These are phyloP conservation scores for Ottelia alismoides DNA, from an alignment of 106 monocot species.

Conservation along the genomic window DNA sequence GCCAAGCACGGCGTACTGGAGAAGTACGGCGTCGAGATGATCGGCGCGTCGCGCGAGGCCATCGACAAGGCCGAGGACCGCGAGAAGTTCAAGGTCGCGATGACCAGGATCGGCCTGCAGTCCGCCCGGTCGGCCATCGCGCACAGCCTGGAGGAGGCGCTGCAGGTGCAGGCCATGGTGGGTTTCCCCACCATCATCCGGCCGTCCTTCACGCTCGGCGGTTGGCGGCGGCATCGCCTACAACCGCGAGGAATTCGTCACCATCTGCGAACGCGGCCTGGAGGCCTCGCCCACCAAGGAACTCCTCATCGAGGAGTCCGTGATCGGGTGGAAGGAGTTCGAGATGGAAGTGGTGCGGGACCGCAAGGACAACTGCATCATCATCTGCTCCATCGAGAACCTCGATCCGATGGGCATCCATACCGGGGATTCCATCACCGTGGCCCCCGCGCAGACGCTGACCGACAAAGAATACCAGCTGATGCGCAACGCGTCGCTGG, in stretches of 20 bases:
- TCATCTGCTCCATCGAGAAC: constrained; percentile 80
- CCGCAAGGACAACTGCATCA: constrained; percentile 63
- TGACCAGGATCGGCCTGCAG: constrained; percentile 64
- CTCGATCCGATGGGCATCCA: constrained; percentile 85
- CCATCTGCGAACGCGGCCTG: too few relatives aligned
- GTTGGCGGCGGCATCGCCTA: constrained; percentile 22
- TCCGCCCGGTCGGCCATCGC: too few relatives aligned
- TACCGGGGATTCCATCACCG: too few relatives aligned
- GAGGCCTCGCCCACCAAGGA: too few relatives aligned
- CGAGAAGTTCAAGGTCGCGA: constrained; percentile 41
- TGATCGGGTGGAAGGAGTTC: not conserved
- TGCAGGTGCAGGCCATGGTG: constrained; percentile 31
- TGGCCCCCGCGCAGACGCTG: too few relatives aligned
- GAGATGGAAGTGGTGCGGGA: constrained; percentile 19
- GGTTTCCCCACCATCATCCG: too few relatives aligned
- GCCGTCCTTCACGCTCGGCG: constrained; percentile 71
- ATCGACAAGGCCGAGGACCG: not conserved
- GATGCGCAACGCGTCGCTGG: too few relatives aligned
- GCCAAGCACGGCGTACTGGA: constrained; percentile 28
- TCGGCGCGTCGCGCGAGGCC: constrained; percentile 42
- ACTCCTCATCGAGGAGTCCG: too few relatives aligned
- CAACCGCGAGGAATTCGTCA: not conserved
- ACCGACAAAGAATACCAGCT: too few relatives aligned
- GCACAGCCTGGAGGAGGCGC: constrained; percentile 51
- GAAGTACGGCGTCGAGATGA: too few relatives aligned